Evolutionary conservation across 306 rosid species (phyloP), one percentile per base, ranked within the genome.

Genomic region (Ormosia emarginata): DNA sequence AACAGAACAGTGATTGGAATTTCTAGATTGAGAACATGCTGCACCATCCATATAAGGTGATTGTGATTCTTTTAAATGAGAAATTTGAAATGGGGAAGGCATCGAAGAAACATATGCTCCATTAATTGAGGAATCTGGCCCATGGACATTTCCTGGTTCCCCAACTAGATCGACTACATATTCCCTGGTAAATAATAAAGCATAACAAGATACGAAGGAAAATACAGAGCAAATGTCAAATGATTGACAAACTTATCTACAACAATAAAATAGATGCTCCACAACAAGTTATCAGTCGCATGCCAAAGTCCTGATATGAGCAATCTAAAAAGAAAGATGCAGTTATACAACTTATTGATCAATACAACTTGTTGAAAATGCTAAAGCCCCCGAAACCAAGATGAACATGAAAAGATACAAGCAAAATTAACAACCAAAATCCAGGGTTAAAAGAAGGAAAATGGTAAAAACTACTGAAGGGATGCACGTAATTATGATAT

Each of bases 141-240:
- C 91, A 40, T 88, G 97, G 66, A 95, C 85, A 86, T 89, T 93
- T 86, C 99, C 99, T 17, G 98, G 99, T 85, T 95, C 89, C 84
- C 99, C 98, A 78, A 95, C 97, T 79, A 95, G 91, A 87, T 95
- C 99, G 71, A 95, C 99, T 15, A 95, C 94, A 79, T 92, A 95
- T 78, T 95, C 99, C 96, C 99, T 95, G 92, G 79, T 5, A 77
- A 71, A 62, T 63, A 50, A 79, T 29, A 74, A 52, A 65, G 40
- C 65, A 74, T 11, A 55, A 29, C 57, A 70, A 11, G 9, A 44
- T n/a, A 57, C 55, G 7, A 39, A 8, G 36, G 73, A 14, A 68
- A 69, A 33, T 18, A 49, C 34, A 65, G 71, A 68, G 36, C 49
- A 57, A 71, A 18, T 77, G 33, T 43, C 63, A 77, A 39, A 75